Evolutionary conservation across 371 early-diverging fungal genomes (phyloP), one percentile per base, ranked within the genome.

Genomic region (Apophysomyces ossiformis): DNA sequence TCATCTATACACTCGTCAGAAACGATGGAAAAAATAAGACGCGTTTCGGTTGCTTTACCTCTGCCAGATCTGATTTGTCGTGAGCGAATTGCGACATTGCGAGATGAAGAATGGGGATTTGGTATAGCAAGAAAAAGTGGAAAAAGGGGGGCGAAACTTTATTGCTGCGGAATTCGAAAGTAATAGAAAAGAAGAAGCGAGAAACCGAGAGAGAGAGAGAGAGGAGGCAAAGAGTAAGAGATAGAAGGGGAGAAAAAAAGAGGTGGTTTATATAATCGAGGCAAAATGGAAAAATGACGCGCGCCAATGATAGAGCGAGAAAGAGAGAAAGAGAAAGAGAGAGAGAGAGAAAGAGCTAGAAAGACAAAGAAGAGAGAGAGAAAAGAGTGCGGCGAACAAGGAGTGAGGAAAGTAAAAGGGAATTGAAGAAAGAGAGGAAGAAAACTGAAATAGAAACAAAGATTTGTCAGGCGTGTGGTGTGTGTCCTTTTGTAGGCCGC

Each of bases 1-100:
- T 39, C 56, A 75, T 71, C 75, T 75, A 63, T 9, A 18, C 35
- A 13, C 37, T 32, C 1, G 41, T 41, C 41, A 50, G 21, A n/a
- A 4, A 50, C n/a, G 21, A 38, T 37, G 39, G 16, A 16, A 39
- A 60, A 59, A n/a, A n/a, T 58, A n/a, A 60, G 6, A 60, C 60
- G 44, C 45, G 44, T 35, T 60, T 60, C 18, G 11, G 4, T 11
- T 38, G 4, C 5, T 8, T 26, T 43, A 35, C 44, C 45, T 45
- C 44, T 43, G 45, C 21, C 38, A 60, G 54, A 50, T 50, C 60
- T 41, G 44, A 12, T 60, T 60, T 45, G 45, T 38, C 35, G 13
- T 60, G 32, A 13, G 60, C 13, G n/a, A 16, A n/a, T 60, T 45
- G 60, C 35, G 45, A 60, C 60, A 60, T 45, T 18, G 41, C 35